Evolutionary conservation across 169 alveolate species (phyloP).

Genomic region (Plasmodium malariae): DNA sequence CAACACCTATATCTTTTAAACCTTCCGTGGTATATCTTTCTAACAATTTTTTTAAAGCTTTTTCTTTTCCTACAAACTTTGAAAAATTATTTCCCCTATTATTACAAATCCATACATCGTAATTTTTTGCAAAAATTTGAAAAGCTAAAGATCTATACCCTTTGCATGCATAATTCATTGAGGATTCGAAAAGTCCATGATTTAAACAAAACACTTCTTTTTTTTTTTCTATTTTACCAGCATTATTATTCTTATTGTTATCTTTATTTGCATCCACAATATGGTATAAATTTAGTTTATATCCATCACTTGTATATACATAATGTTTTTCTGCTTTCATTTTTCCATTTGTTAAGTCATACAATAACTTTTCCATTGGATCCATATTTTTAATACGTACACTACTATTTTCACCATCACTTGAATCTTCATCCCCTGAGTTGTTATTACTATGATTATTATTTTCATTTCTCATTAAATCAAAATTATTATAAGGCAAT

Average conservation of each 20-base stretch:
- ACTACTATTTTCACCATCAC: no score
- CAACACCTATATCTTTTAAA: slow-evolving; percentile 35
- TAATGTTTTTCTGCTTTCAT: slow-evolving; percentile 51
- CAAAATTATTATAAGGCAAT: no score
- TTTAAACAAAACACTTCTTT: slow-evolving; percentile 57
- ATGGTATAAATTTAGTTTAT: slow-evolving; percentile 48
- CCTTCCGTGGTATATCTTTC: slow-evolving; percentile 34
- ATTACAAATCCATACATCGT: slow-evolving; percentile 59
- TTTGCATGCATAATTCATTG: slow-evolving; percentile 22
- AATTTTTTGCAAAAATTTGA: slow-evolving; percentile 34
- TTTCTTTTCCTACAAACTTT: slow-evolving; percentile 46
- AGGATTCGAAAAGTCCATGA: slow-evolving; percentile 49
- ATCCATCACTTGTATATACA: slow-evolving; percentile 60
- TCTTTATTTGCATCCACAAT: slow-evolving; percentile 6
- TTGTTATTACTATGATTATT: neutral
- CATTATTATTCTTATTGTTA: neutral
- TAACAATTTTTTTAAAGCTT: slow-evolving; percentile 36
- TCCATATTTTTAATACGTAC: no score
- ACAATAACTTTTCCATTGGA: slow-evolving; percentile 18
- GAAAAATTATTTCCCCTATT: slow-evolving; percentile 61
- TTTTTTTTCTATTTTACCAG: neutral
- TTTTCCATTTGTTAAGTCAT: slow-evolving; percentile 24
- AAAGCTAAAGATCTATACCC: slow-evolving; percentile 51
- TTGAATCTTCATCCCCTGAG: no score
- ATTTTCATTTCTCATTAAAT: no score